Evolutionary conservation across 192 early-diverging fungal species (phyloP).

Genomic region (Diversispora epigaea): DNA sequence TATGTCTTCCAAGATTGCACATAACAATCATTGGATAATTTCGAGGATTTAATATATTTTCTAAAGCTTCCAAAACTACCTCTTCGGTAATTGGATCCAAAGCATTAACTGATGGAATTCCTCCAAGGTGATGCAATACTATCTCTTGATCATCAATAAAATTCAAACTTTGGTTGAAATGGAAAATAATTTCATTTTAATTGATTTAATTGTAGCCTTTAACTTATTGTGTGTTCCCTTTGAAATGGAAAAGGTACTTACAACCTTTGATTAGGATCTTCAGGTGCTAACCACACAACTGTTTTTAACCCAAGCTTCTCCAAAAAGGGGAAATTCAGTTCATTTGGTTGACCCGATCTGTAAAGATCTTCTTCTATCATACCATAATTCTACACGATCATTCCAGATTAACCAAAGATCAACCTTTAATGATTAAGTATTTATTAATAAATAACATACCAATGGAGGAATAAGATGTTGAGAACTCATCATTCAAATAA

Average conservation of each 20-base stretch:
- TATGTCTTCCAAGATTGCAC: constrained; percentile 97
- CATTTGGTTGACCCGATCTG: constrained; percentile 96
- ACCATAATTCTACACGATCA: constrained; percentile 80
- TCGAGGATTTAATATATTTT: constrained; percentile 78
- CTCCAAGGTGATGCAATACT: constrained; percentile 86
- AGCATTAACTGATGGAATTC: constrained; percentile 79
- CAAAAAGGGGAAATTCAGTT: constrained; percentile 98
- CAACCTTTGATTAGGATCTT: constrained; percentile 95
- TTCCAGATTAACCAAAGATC: neutral
- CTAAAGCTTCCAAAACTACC: constrained; percentile 87
- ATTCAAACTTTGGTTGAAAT: constrained; percentile 75
- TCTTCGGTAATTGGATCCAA: constrained; percentile 99
- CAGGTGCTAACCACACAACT: constrained; percentile 93
- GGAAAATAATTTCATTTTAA: too few species aligned
- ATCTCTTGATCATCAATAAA: constrained; percentile 99
- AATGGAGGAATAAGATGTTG: constrained; percentile 79
- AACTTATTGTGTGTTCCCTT: neutral
- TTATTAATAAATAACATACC: constrained; percentile 41
- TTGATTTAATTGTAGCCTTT: neutral
- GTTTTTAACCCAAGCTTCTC: constrained; percentile 94
- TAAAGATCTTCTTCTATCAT: constrained; percentile 97
- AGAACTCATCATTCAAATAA: constrained; percentile 50
- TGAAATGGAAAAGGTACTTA: constrained; percentile 38
- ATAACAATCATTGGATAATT: constrained; percentile 97
- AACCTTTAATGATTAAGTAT: neutral